Evolutionary conservation across 768 basidiomycete genomes (phyloP).

Genomic region (Calocera viscosa): DNA sequence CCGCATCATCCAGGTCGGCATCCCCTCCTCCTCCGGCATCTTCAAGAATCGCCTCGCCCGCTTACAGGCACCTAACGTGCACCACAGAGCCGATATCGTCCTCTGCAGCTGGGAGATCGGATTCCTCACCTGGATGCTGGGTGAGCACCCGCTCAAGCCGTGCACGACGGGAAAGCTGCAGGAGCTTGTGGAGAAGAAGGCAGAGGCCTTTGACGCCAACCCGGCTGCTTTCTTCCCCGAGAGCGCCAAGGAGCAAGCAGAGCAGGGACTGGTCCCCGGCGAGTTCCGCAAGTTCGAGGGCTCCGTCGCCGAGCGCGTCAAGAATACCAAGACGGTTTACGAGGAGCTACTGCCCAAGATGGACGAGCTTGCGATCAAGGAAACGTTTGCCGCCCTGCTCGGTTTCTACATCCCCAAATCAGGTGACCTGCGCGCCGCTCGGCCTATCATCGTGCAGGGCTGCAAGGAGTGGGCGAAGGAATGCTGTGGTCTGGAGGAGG

Average conservation of each 20-base stretch:
- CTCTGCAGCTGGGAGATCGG: slow-evolving; percentile 66
- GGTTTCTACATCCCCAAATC: slow-evolving; percentile 57
- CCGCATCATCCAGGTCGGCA: slow-evolving; percentile 81
- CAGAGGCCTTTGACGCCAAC: slow-evolving; percentile 37
- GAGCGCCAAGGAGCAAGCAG: background rate
- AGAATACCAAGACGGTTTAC: slow-evolving; percentile 21
- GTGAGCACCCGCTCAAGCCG: slow-evolving; percentile 55
- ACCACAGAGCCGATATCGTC: slow-evolving; percentile 72
- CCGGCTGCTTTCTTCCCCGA: slow-evolving; percentile 28
- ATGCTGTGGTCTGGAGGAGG: slow-evolving; percentile 38
- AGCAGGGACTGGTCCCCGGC: background rate
- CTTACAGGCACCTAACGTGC: slow-evolving; percentile 20
- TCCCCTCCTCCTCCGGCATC: slow-evolving; percentile 53
- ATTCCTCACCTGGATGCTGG: slow-evolving; percentile 51
- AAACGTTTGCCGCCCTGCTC: slow-evolving; percentile 52
- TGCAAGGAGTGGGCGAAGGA: slow-evolving; percentile 50
- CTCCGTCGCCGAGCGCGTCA: slow-evolving; percentile 18
- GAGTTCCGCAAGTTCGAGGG: slow-evolving; percentile 11
- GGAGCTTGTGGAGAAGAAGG: slow-evolving; percentile 36
- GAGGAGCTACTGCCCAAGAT: slow-evolving; percentile 15
- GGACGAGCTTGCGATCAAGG: slow-evolving; percentile 41
- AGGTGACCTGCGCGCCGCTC: slow-evolving; percentile 36
- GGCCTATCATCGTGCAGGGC: slow-evolving; percentile 40
- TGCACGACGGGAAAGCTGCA: slow-evolving; percentile 39
- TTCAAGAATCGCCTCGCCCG: slow-evolving; percentile 82